Evolutionary conservation across 352 stramenopile genomes (phyloP).

Genomic region (Pythium aristosporum): DNA sequence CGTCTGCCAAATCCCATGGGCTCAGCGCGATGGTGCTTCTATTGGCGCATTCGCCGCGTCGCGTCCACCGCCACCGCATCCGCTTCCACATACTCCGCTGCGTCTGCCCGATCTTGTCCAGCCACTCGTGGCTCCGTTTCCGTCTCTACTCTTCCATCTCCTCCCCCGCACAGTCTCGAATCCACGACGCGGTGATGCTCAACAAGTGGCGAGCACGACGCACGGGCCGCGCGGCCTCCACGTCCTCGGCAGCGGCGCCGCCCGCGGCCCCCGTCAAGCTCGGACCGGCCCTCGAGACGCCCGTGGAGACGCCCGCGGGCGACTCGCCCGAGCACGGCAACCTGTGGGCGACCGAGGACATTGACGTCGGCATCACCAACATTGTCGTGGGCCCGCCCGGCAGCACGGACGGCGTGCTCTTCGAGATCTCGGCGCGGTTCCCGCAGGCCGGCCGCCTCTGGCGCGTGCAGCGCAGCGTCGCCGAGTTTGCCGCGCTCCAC

Average conservation of each 20-base stretch:
- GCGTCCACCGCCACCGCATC: too few species aligned
- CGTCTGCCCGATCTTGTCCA: too few species aligned
- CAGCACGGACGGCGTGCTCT: conserved; percentile 30
- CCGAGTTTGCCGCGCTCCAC: conserved; percentile 55
- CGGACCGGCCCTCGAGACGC: neutral
- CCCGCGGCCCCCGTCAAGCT: too few species aligned
- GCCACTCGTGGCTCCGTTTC: neutral
- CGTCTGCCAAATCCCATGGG: too few species aligned
- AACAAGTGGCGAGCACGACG: conserved; percentile 14
- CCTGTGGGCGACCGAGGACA: conserved; percentile 41
- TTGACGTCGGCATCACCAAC: conserved; percentile 53
- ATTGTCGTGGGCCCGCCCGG: conserved; percentile 11
- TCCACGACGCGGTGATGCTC: conserved; percentile 1
- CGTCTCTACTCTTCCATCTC: neutral
- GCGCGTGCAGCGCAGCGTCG: conserved; percentile 47
- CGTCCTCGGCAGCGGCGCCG: neutral
- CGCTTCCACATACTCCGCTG: too few species aligned
- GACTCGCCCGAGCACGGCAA: neutral
- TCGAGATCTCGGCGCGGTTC: conserved; percentile 64
- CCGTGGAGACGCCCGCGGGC: neutral
- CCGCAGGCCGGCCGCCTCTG: conserved; percentile 38
- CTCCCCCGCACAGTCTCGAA: neutral
- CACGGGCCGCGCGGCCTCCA: conserved; percentile 4
- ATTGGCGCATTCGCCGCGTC: too few species aligned
- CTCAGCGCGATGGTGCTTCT: too few species aligned